Percentiles rank a stretch among this genome's conserved stretches.
These are phyloP conservation scores for Ogataea salicorniae DNA, from an alignment of 805 yeast genomes.

Conservation along the genomic window DNA sequence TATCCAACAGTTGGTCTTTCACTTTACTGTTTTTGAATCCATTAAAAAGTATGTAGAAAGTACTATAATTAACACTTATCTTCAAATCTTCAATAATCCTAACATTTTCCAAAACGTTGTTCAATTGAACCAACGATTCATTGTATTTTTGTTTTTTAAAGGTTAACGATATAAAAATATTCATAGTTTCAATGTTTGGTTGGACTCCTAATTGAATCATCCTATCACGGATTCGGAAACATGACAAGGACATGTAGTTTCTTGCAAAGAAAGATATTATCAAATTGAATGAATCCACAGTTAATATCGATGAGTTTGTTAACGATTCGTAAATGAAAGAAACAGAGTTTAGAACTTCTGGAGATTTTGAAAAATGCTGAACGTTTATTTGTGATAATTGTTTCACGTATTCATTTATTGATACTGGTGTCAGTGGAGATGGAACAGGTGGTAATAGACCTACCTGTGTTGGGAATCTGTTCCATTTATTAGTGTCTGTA, in stretches of 20 bases:
- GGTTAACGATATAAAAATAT: conserved; percentile 7
- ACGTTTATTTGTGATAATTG: conserved; percentile 1
- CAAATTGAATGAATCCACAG: conserved; percentile 7
- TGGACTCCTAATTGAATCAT: conserved; percentile 8
- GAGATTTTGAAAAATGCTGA: not conserved
- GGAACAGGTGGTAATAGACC: conserved; percentile 8
- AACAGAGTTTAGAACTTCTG: not conserved
- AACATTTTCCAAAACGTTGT: conserved; percentile 8
- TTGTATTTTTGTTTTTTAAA: conserved; percentile 8
- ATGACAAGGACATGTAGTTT: conserved; percentile 8
- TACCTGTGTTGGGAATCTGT: not conserved
- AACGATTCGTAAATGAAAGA: conserved; percentile 6
- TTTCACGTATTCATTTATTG: conserved; percentile 7
- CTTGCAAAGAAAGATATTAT: conserved; percentile 9
- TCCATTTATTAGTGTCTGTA: conserved; percentile 4
- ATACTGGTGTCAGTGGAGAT: not conserved
- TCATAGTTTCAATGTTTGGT: conserved; percentile 9
- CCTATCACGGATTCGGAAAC: conserved; percentile 8
- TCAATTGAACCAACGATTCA: not conserved
- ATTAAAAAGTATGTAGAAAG: conserved; percentile 8
- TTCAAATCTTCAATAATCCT: conserved; percentile 1
- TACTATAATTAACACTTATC: conserved; percentile 7
- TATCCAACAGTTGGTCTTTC: conserved; percentile 1
- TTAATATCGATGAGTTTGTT: conserved; percentile 5
- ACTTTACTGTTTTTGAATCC: conserved; percentile 6